Base-by-base conservation (phyloP, 139 green algal species). In the Asterochloris erici region DNA sequence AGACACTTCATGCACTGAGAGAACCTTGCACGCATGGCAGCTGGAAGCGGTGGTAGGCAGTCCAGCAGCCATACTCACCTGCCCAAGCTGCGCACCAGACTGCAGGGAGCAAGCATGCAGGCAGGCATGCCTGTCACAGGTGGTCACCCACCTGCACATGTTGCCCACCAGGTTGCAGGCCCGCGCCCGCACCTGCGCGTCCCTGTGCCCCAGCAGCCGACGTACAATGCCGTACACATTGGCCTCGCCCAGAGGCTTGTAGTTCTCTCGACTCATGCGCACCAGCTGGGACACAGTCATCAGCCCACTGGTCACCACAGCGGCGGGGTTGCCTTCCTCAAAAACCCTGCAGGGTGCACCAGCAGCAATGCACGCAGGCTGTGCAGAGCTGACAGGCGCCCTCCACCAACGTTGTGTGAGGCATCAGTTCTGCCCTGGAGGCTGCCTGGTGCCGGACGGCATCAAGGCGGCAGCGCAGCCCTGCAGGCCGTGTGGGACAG, bases 121-220 rank as follows among this genome's bases (percentile, higher is more conserved):
- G 38, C 38, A 54, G 38, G 38, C 38, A 54, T 54, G 38, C 38
- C 38, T 54, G 38, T 6, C 38, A 54, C 38, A 54, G 6, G 38
- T 54, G 38, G 4, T 6, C 38, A 54, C 38, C 38, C 38, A 54
- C 38, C 38, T 54, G 90, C 96, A 99, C 88, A 99, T 91, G 89
- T 98, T 99, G 86, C 96, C 96, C 24, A 98, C 62, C 47, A 98
- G 85, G 87, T 98, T 98, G 88, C 90, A 95, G 38, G 88, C 87
- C 16, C 95, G 89, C 12, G 96, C 92, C 60, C 96, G 90, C 69
- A 99, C 93, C 62, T 79, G 87, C n/a, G 91, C 63, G 60, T 96
- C 91, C 0, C 79, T 17, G 82, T 97, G 90, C 9, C n/a, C 62
- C 60, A 96, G 88, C 83, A 96, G 84, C 68, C 73, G 63, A 17